Conservation (phyloP, 2,329 filamentous ascomycete genomes). For the Diaporthe eres region DNA sequence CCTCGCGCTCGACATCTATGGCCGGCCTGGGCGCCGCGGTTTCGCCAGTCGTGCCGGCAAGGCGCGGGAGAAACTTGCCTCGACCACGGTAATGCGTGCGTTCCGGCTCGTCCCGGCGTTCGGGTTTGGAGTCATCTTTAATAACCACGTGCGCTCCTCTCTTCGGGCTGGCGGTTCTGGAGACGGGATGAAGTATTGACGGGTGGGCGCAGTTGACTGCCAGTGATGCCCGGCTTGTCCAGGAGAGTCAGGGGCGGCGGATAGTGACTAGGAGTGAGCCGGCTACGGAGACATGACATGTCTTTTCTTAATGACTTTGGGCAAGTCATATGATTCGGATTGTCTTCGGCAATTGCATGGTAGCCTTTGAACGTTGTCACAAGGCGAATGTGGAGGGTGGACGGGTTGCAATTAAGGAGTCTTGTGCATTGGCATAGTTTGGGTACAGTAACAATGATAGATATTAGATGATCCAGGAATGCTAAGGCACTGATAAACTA, state of each 20-base stretch:
- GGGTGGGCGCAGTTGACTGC: neutral
- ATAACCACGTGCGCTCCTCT: neutral
- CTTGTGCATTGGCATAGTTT: neutral
- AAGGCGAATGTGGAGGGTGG: neutral
- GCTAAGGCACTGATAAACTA: no score
- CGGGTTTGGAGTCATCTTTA: constrained; percentile 28
- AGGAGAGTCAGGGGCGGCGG: neutral
- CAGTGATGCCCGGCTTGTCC: neutral
- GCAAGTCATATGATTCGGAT: no score
- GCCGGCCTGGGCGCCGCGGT: constrained; percentile 3
- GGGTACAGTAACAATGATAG: neutral
- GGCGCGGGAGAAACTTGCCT: constrained; percentile 14
- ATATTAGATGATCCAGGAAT: neutral
- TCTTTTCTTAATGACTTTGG: neutral
- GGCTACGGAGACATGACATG: neutral
- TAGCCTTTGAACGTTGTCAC: neutral
- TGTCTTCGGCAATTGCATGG: neutral
- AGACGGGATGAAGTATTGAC: neutral
- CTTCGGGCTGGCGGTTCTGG: neutral
- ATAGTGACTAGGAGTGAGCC: neutral
- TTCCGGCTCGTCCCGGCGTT: constrained; percentile 13
- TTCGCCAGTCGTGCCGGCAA: constrained; percentile 1
- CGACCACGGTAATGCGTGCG: constrained; percentile 17
- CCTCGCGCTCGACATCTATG: constrained; percentile 11
- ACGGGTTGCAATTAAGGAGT: neutral